Evolutionary conservation across 2,329 filamentous ascomycete genomes (phyloP), one percentile per base, ranked within the genome.

Genomic region (Pseudohalonectria lignicola): DNA sequence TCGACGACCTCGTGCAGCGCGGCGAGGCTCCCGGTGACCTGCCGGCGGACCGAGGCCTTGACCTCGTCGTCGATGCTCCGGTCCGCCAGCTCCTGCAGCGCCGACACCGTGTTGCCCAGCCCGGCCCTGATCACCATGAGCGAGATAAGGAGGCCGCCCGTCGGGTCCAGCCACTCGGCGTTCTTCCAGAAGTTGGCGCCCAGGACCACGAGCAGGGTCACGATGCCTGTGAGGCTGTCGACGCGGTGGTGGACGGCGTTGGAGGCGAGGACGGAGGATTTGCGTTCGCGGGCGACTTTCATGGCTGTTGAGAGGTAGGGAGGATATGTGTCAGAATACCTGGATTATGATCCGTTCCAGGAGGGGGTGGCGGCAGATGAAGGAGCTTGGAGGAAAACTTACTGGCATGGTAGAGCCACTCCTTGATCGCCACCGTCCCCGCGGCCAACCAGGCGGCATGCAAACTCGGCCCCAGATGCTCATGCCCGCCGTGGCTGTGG

Each of bases 351-450:
- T n/a, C n/a, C n/a, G n/a, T n/a, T n/a, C n/a, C n/a, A 10, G 9
- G 35, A 28, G 12, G 25, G 20, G 26, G 9, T 21, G 26, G n/a
- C 13, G 13, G n/a, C 7, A 34, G 5, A 8, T 23, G 26, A 25
- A 21, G 9, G 15, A n/a, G n/a, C n/a, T n/a, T n/a, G n/a, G n/a
- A n/a, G n/a, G n/a, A 35, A 26, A n/a, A 76, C 84, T 69, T 77
- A 92, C 90, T 98, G 46, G 90, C 86, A 66, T 83, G 81, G 56
- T 96, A 98, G 19, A 98, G 67, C 86, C 88, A 98, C 61, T 98
- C 92, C 63, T 98, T 98, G 51, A 96, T 67, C 19, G 86, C 60
- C 41, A 98, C 92, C 2, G 86, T 94, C 16, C 86, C 90, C 30
- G 76, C 82, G 26, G 92, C 90, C 42, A 98, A 65, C 92, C 92